Conservation (phyloP, 2,329 filamentous ascomycete genomes). For the Sphaerulina vaccinii region DNA sequence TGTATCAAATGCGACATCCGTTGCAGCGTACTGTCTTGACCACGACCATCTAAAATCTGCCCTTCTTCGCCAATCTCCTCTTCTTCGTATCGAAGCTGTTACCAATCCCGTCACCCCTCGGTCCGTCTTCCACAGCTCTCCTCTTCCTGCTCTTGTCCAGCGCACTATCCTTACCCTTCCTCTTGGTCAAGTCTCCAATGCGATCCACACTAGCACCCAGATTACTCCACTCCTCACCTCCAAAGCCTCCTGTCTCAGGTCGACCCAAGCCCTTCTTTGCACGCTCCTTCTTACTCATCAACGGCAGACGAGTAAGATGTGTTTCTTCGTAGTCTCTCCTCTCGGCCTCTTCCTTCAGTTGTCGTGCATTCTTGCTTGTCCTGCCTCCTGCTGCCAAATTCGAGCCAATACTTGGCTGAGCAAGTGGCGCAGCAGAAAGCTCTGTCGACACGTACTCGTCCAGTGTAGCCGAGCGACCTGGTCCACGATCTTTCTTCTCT, state of each 20-base stretch:
- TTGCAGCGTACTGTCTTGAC: too few relatives aligned
- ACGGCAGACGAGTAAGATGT: slow-evolving; percentile 85
- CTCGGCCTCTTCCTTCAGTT: slow-evolving; percentile 76
- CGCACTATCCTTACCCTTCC: slow-evolving; percentile 60
- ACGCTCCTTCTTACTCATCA: slow-evolving; percentile 79
- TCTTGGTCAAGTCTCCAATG: slow-evolving; percentile 77
- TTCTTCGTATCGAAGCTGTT: slow-evolving; percentile 71
- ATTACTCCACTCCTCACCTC: slow-evolving; percentile 89
- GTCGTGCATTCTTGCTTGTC: slow-evolving; percentile 71
- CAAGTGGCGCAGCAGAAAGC: slow-evolving; percentile 74
- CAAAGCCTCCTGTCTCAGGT: slow-evolving; percentile 61
- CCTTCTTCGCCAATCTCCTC: slow-evolving; percentile 50
- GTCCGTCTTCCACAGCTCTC: slow-evolving; percentile 69
- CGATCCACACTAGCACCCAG: slow-evolving; percentile 82
- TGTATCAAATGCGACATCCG: too few relatives aligned
- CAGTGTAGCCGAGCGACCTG: slow-evolving; percentile 75
- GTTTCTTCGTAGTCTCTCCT: slow-evolving; percentile 83
- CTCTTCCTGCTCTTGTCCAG: slow-evolving; percentile 87
- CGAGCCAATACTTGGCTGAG: slow-evolving; percentile 87
- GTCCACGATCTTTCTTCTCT: slow-evolving; percentile 60
- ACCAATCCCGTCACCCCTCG: slow-evolving; percentile 66
- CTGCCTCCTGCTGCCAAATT: slow-evolving; percentile 76
- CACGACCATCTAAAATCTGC: slow-evolving; percentile 31
- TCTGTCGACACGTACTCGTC: slow-evolving; percentile 90
- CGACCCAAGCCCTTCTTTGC: slow-evolving; percentile 58